Evolutionary conservation across 1,139 yeast genomes (phyloP).

Genomic region (Lodderomyces metapsilosis): DNA sequence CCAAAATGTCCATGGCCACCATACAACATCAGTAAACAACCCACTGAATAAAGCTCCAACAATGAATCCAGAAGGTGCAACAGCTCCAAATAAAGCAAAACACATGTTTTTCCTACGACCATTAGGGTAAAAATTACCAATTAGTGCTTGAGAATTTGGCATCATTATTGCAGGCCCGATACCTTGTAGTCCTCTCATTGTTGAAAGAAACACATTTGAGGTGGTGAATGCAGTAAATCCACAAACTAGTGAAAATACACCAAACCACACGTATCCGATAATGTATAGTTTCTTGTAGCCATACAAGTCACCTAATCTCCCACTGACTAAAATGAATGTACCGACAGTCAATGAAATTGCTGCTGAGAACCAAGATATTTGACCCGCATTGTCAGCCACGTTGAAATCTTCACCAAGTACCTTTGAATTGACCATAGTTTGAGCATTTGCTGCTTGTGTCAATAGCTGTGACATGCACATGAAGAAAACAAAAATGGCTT

Average conservation of each 20-base stretch:
- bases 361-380: constrained; percentile 59
- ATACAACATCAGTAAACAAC: constrained; percentile 37
- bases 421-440: constrained; percentile 39
- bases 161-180: constrained; percentile 56
- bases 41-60: constrained; percentile 51
- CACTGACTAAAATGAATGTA: constrained; percentile 59
- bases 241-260: constrained; percentile 48
- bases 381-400: constrained; percentile 36
- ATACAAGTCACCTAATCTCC: constrained; percentile 62
- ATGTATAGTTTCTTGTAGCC: constrained; percentile 54
- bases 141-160: constrained; percentile 57
- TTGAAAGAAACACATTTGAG: constrained; percentile 44
- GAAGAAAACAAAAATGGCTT: constrained; percentile 22
- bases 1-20: constrained; percentile 65
- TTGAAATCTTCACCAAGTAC: constrained; percentile 38
- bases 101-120: constrained; percentile 38
- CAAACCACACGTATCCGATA: constrained; percentile 47
- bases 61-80: constrained; percentile 58
- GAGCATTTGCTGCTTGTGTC: constrained; percentile 51
- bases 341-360: constrained; percentile 60
- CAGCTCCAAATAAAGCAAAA: constrained; percentile 55
- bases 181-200: constrained; percentile 60
- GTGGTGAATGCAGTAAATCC: constrained; percentile 50
- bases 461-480: constrained; percentile 44
- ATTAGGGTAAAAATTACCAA: constrained; percentile 51